Conservation (phyloP, 345 rosid species). For the Xanthoceras sorbifolium region DNA sequence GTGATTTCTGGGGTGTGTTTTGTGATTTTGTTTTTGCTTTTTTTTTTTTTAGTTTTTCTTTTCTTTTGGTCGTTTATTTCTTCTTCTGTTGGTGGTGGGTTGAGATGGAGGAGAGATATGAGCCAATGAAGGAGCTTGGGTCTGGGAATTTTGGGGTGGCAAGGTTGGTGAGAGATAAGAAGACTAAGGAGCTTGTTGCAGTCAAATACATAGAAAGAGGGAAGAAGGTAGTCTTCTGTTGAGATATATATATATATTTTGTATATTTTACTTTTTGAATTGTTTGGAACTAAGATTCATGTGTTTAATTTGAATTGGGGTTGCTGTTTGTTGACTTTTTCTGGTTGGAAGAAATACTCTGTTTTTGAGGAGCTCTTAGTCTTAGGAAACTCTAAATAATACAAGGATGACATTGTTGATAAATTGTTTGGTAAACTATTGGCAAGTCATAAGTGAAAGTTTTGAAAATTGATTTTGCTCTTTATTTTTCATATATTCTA, state of each 20-base stretch:
- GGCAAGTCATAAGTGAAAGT: not conserved
- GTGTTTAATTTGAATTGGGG: too few species aligned
- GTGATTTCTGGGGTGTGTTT: not conserved
- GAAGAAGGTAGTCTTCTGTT: constrained; percentile 55
- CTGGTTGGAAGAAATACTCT: not conserved
- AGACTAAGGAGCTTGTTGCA: constrained; percentile 82
- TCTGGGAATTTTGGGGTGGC: constrained; percentile 95
- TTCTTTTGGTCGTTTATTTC: not conserved
- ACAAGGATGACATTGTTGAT: not conserved
- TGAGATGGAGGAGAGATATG: constrained; percentile 65
- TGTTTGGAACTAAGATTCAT: too few species aligned
- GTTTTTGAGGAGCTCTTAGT: not conserved
- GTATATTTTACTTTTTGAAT: not conserved
- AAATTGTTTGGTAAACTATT: not conserved
- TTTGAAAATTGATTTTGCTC: not conserved
- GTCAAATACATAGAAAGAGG: constrained; percentile 96
- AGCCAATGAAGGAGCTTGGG: constrained; percentile 78
- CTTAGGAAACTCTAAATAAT: not conserved
- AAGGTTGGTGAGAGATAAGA: constrained; percentile 76
- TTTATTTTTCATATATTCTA: not conserved
- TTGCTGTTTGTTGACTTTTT: not conserved
- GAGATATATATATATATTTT: too few species aligned
- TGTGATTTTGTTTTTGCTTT: not conserved
- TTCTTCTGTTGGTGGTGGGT: constrained; percentile 20
- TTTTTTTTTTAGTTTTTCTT: too few species aligned